These are phyloP conservation scores for Euryodendron excelsum DNA, from an alignment of 148 eudicot genomes.

Conservation along the genomic window DNA sequence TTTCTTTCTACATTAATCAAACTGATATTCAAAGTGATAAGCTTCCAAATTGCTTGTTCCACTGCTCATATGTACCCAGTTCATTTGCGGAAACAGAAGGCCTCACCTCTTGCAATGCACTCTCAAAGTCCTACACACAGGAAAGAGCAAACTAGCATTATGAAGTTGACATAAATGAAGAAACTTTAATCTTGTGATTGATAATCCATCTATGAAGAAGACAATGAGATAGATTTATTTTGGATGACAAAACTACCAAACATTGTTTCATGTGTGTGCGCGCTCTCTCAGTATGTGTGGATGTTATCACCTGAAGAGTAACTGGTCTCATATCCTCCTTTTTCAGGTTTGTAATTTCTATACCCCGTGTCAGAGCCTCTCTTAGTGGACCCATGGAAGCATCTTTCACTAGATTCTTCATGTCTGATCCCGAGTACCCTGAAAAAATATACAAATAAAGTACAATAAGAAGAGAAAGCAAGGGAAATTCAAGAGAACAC, in stretches of 20 bases:
- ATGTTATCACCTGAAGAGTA: constrained; percentile 56
- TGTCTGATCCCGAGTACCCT: constrained; percentile 99
- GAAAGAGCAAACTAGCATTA: background rate
- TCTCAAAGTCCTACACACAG: constrained; percentile 69
- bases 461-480: background rate
- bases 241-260: background rate
- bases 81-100: constrained; percentile 89
- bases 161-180: background rate
- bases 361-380: constrained; percentile 83
- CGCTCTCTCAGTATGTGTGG: background rate
- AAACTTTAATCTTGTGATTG: background rate
- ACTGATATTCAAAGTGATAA: constrained; percentile 49
- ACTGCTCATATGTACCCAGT: constrained; percentile 74
- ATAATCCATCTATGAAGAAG: background rate
- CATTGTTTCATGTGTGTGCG: background rate
- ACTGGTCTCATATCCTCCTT: constrained; percentile 97
- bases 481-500: background rate
- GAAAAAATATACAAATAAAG: constrained; percentile 8
- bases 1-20: background rate
- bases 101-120: constrained; percentile 89
- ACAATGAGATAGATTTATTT: background rate
- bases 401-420: constrained; percentile 97
- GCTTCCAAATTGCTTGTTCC: constrained; percentile 97
- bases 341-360: constrained; percentile 69
- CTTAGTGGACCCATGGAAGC: constrained; percentile 99